Evolutionary conservation across 805 yeast genomes (phyloP).

Genomic region (Candida awuae): DNA sequence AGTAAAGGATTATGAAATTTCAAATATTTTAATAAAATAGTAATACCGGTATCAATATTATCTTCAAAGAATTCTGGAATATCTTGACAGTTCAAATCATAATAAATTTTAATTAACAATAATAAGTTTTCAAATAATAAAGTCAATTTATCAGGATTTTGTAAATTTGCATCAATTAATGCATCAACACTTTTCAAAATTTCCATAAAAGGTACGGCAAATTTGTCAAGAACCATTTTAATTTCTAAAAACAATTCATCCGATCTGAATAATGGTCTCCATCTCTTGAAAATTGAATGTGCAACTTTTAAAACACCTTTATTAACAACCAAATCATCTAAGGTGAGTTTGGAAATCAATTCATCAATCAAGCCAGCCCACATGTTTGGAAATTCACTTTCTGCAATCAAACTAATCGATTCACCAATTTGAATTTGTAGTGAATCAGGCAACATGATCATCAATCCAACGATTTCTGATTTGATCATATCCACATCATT

Average conservation of each 20-base stretch:
- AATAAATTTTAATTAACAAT: conserved; percentile 71
- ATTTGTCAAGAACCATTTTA: conserved; percentile 75
- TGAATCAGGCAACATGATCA: conserved; percentile 73
- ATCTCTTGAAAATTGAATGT: conserved; percentile 90
- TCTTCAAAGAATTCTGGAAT: conserved; percentile 98
- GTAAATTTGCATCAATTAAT: conserved; percentile 40
- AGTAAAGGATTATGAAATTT: conserved; percentile 48
- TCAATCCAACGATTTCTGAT: conserved; percentile 68
- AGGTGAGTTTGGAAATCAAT: conserved; percentile 56
- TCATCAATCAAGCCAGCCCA: conserved; percentile 79
- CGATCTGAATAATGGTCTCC: conserved; percentile 92
- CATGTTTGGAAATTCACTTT: conserved; percentile 85
- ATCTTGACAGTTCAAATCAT: conserved; percentile 94
- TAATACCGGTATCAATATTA: conserved; percentile 69
- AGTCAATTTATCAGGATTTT: conserved; percentile 43
- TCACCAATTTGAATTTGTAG: conserved; percentile 94
- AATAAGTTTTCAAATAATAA: conserved; percentile 63
- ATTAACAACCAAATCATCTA: conserved; percentile 62
- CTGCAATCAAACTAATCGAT: conserved; percentile 86
- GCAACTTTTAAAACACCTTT: conserved; percentile 87
- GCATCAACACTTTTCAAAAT: conserved; percentile 61
- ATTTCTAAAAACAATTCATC: conserved; percentile 87
- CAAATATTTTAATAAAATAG: conserved; percentile 73
- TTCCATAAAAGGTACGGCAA: conserved; percentile 70
- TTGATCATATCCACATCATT: conserved; percentile 65